Evolutionary conservation across 208 protist species (phyloP), one percentile per base, ranked within the genome.

Genomic region (Crithidia sp.): DNA sequence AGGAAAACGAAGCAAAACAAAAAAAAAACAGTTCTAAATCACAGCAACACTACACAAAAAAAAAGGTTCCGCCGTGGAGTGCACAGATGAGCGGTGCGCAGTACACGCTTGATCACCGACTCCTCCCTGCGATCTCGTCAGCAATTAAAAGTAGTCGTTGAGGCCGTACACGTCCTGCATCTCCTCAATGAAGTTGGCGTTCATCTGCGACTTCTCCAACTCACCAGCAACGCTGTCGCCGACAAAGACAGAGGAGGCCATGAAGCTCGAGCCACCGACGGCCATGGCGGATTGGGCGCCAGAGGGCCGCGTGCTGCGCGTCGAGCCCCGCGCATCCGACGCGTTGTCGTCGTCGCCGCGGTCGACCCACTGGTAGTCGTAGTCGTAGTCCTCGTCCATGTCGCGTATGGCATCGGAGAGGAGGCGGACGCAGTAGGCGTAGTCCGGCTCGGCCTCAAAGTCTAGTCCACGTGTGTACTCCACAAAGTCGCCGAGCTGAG

Each of bases 371-470:
- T 87, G 59, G 74, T 88, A 96, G 59, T 65, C 16, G 77, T 90
- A 93, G 77, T 96, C 87, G 64, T 83, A 81, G 41, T 72, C 47
- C 52, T 86, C 76, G n/a, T 72, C 74, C 49, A 76, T 77, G 19
- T 76, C 61, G 7, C 70, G 59, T 52, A 92, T 45, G 2, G 77
- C 77, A n/a, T 74, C 52, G 41, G 70, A 61, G 37, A 96, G 74
- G 44, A 95, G 79, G 14, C 72, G 56, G 37, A 83, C 49, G 68
- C 82, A 90, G 70, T 88, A 88, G 39, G 8, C 71, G 81, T 97
- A 97, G 68, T 96, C 67, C n/a, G 93, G 93, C 45, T 82, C 70
- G 50, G 87, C 83, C 7, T 90, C 82, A 67, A 92, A 96, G 56
- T 84, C 52, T 2, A 97, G 76, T 7, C 45, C 57, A 12, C 89